Evolutionary conservation across 2,329 filamentous ascomycete species (phyloP).

Genomic region (Venturia oleaginea): DNA sequence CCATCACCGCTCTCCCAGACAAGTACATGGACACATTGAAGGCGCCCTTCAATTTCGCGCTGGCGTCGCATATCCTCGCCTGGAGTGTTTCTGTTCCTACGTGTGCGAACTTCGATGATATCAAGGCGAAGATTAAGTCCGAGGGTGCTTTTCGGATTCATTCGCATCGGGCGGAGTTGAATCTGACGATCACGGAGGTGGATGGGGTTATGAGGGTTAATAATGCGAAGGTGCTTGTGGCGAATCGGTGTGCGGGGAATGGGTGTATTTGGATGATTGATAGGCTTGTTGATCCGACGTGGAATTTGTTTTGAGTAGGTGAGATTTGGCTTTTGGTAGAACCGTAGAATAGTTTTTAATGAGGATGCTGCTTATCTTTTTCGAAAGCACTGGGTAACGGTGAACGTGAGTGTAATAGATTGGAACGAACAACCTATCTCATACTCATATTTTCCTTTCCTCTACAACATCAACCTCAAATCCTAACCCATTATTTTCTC

Average conservation of each 20-base stretch:
- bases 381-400: too few relatives aligned
- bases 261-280: constrained; percentile 10
- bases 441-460: too few relatives aligned
- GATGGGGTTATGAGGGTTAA: background rate
- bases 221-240: background rate
- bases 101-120: background rate
- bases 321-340: background rate
- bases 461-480: too few relatives aligned
- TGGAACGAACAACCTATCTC: too few relatives aligned
- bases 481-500: too few relatives aligned
- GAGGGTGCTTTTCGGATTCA: background rate
- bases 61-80: background rate
- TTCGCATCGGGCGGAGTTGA: background rate
- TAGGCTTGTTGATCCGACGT: constrained; percentile 1
- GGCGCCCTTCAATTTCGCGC: constrained; percentile 7
- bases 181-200: background rate
- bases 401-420: too few relatives aligned
- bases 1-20: background rate
- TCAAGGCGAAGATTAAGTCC: background rate
- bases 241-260: constrained; percentile 1
- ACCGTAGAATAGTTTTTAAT: too few relatives aligned
- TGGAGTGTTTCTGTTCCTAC: background rate
- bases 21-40: background rate
- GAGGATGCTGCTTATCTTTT: too few relatives aligned
- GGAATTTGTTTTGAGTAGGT: background rate